Evolutionary conservation across 495 filamentous ascomycete species (phyloP), one percentile per base, ranked within the genome.

Genomic region (Podospora appendiculata): DNA sequence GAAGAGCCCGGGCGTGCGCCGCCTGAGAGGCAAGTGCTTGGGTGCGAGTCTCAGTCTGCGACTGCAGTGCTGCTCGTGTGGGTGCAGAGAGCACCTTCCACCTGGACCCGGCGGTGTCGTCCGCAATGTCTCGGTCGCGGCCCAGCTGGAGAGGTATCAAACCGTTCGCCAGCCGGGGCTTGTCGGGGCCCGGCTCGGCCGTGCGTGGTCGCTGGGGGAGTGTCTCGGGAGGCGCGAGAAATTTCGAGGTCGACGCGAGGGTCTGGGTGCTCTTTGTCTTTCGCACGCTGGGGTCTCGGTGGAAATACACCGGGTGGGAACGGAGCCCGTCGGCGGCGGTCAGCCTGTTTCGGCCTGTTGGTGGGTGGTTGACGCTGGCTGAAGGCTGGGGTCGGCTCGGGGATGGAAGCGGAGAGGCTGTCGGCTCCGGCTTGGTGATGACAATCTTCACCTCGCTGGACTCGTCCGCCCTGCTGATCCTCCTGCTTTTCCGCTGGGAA

Each of bases 361-460:
- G 19, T 33, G 16, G 11, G 36, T 12, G 18, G n/a, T 14, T 18
- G 32, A 33, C 18, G 13, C 10, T 10, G 45, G 34, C 32, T 11
- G 17, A 19, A 40, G 33, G 17, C 11, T 33, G 19, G 12, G 41
- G n/a, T 8, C 47, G 39, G 47, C 47, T 18, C 6, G 3, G 32
- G 10, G 32, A 19, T 43, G 16, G 35, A 18, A 4, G 8, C 13
- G 7, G 34, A 16, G 46, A 32, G 3, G 46, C 50, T n/a, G 46
- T 46, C 4, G 55, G 40, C 19, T 42, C 18, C 3, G 55, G 55
- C 47, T 42, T 52, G n/a, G 55, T 57, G 17, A 57, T 32, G n/a
- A 53, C 41, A 4, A 52, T 52, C 18, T 38, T 44, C 41, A 52
- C 50, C 9, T 51, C 41, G 32, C 12, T 11, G 16, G 32, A 16